phyloP scores from a whole-genome alignment of 2,329 filamentous ascomycete genomes.

The Fusarium illudens region DNA sequence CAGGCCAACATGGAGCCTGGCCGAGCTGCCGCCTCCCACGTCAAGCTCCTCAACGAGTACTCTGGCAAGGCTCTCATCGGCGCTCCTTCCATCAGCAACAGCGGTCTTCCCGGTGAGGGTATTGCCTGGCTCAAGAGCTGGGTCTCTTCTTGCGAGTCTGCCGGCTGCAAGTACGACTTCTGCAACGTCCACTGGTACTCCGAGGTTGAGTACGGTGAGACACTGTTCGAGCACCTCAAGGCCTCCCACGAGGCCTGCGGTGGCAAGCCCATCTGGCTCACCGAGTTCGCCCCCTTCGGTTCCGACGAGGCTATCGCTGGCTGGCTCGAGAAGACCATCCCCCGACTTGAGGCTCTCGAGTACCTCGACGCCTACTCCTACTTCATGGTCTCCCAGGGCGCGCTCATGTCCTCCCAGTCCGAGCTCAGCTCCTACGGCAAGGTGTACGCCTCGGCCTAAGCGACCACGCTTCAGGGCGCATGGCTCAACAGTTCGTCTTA shows the following conservation, averaged over 20 bases:
- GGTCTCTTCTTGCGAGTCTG: slow-evolving; percentile 58
- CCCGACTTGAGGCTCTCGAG: slow-evolving; percentile 57
- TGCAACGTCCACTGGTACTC: slow-evolving; percentile 73
- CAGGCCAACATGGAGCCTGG: slow-evolving; percentile 67
- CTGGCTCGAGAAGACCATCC: slow-evolving; percentile 61
- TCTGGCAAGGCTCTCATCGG: slow-evolving; percentile 62
- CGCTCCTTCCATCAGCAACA: slow-evolving; percentile 70
- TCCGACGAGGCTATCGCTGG: slow-evolving; percentile 49
- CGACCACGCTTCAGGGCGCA: slow-evolving; percentile 2
- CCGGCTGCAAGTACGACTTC: slow-evolving; percentile 65
- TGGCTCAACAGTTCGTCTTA: slow-evolving; percentile 34
- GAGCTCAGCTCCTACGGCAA: slow-evolving; percentile 58
- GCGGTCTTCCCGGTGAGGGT: slow-evolving; percentile 58
- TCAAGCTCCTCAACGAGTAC: slow-evolving; percentile 64
- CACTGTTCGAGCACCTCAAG: slow-evolving; percentile 64
- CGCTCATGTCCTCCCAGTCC: slow-evolving; percentile 52
- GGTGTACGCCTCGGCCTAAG: slow-evolving; percentile 56
- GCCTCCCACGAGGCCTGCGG: slow-evolving; percentile 55
- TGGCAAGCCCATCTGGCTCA: slow-evolving; percentile 65
- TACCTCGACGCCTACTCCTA: slow-evolving; percentile 66
- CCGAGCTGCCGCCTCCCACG: slow-evolving; percentile 62
- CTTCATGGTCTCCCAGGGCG: slow-evolving; percentile 59
- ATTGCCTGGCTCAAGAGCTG: slow-evolving; percentile 65
- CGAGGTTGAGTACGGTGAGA: slow-evolving; percentile 53
- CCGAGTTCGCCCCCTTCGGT: slow-evolving; percentile 68